Base-by-base conservation (phyloP, 2,329 filamentous ascomycete genomes). In the Botrytis squamosa region DNA sequence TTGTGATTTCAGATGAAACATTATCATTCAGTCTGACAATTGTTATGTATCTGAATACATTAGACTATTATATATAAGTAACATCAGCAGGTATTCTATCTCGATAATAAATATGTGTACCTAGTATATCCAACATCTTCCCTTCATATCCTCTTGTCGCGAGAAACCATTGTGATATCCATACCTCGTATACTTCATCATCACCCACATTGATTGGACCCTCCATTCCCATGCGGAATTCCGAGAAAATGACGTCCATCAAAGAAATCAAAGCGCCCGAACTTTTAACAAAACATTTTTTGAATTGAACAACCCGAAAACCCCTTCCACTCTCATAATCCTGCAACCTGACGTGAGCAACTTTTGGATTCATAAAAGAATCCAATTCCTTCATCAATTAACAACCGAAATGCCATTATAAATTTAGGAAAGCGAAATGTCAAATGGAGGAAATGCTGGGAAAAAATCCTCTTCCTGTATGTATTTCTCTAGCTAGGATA, bases 401-500 rank as follows among this genome's bases (percentile, higher is more conserved):
- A 18, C n/a, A 44, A 72, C 29, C 71, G 75, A 55, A 76, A 80
- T 79, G 78, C 49, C 62, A 73, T 57, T 77, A 66, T 78, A 71
- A 78, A 60, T 42, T 25, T 22, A 76, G 36, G 46, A 74, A 60
- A 46, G 33, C 77, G 79, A 79, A 78, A 87, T 87, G 85, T 86
- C 86, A 81, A 83, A 86, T 86, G 85, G 84, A 82, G 80, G 80
- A 79, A 82, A 82, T 78, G 82, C 83, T 80, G 82, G 82, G 79
- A 85, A 85, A 79, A 85, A 85, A 82, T 85, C 85, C 81, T 86
- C 85, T 77, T 83, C 83, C 77, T 85, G 86, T 86, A 81, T 79
- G 82, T 42, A 75, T 73, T 36, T 25, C 42, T 57, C 64, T 42
- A 44, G 40, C 44, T 12, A 36, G 12, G 33, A 36, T 44, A 4